Evolutionary conservation across 305 asterid genomes (phyloP).

Genomic region (Fraxinus baroniana): DNA sequence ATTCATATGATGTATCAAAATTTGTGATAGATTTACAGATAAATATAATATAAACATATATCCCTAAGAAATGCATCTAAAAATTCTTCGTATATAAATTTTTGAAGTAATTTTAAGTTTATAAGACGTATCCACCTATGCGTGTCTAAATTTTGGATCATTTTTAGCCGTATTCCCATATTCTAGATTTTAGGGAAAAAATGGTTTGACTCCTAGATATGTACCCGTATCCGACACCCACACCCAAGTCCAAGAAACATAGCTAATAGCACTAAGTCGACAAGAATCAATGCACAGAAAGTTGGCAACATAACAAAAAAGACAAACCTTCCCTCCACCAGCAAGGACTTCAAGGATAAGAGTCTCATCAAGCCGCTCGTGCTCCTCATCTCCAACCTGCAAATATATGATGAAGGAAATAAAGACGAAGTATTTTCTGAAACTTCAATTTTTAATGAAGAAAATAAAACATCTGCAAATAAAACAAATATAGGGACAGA

Average conservation of each 20-base stretch:
- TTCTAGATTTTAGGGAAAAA: not conserved
- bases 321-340: conserved; percentile 92
- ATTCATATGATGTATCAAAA: not conserved
- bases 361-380: conserved; percentile 55
- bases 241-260: not conserved
- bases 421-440: conserved; percentile 5
- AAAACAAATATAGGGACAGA: conserved; percentile 7
- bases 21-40: not conserved
- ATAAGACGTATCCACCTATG: not conserved
- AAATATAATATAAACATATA: too few species aligned
- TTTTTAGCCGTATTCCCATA: not conserved
- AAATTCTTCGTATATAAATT: not conserved
- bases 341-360: conserved; percentile 83
- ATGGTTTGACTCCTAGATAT: not conserved
- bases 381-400: conserved; percentile 64
- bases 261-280: not conserved
- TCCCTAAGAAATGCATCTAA: not conserved
- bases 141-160: not conserved
- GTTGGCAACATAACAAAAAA: conserved; percentile 22
- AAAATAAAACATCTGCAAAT: conserved; percentile 12
- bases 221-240: not conserved
- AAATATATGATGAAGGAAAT: conserved; percentile 23
- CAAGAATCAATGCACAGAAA: conserved; percentile 4
- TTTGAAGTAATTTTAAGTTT: not conserved
- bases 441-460: conserved; percentile 11